Percentiles rank a stretch among this genome's conserved stretches.
Conservation (phyloP, 1,139 yeast species). For the Sugiyamaella grinbergsii region DNA sequence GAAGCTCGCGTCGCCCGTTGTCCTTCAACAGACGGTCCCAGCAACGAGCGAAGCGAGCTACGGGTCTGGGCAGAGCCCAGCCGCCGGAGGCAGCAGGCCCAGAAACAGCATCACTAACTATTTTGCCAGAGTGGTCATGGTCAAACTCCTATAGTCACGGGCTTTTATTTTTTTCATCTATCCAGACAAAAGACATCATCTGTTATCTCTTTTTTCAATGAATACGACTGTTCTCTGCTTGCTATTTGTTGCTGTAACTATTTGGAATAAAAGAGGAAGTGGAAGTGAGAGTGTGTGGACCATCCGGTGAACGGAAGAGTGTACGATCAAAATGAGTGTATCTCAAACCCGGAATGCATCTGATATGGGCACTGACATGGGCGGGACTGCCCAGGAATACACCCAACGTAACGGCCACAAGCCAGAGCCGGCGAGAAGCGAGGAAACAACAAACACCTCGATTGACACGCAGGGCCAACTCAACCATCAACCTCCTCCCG, state of each 20-base stretch:
- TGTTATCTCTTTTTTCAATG: slow-evolving; percentile 1
- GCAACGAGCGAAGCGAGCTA: slow-evolving; percentile 2
- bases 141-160: too few species aligned
- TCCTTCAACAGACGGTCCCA: not conserved
- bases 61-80: slow-evolving; percentile 4
- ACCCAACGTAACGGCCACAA: not conserved
- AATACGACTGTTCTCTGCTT: not conserved
- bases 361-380: not conserved
- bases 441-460: not conserved
- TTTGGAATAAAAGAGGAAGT: slow-evolving; percentile 1
- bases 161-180: too few species aligned
- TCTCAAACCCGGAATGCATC: too few species aligned
- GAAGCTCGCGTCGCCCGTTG: slow-evolving; percentile 1
- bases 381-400: not conserved
- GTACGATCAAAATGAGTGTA: not conserved
- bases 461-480: too few species aligned
- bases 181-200: too few species aligned
- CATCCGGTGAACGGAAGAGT: not conserved
- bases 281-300: not conserved
- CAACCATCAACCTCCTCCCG: slow-evolving; percentile 2
- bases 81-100: slow-evolving; percentile 4
- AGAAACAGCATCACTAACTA: not conserved
- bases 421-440: not conserved
- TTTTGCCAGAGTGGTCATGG: not conserved
- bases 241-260: not conserved